Conservation (phyloP, 1,284 basidiomycete species). For the Malassezia nana region DNA sequence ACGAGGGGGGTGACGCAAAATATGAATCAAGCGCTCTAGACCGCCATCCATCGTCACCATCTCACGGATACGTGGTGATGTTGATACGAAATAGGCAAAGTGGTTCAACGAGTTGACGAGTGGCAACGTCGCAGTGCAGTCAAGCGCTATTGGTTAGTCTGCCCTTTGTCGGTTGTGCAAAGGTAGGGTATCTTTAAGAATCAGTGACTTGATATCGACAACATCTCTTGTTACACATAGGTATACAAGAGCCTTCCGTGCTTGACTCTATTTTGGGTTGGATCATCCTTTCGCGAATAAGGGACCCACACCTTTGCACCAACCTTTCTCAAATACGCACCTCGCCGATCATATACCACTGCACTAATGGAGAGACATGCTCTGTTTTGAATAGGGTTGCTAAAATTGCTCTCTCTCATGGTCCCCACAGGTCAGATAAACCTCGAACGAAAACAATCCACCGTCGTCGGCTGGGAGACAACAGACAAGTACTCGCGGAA, state of each 20-base stretch:
- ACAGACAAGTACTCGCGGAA: neutral
- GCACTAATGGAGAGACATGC: constrained; percentile 89
- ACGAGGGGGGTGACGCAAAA: constrained; percentile 50
- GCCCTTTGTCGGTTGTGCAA: neutral
- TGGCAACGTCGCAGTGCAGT: constrained; percentile 78
- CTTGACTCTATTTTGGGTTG: constrained; percentile 18
- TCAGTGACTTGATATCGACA: constrained; percentile 14
- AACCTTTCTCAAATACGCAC: constrained; percentile 53
- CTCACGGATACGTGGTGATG: constrained; percentile 91
- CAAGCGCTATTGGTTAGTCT: constrained; percentile 61
- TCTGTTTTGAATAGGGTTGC: constrained; percentile 85
- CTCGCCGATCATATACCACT: constrained; percentile 87
- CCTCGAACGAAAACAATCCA: neutral
- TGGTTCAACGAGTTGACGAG: constrained; percentile 94
- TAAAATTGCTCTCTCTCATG: constrained; percentile 96
- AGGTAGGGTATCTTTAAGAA: neutral
- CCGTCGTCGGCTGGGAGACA: neutral
- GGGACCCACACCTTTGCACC: neutral
- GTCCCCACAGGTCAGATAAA: neutral
- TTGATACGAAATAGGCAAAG: constrained; percentile 91
- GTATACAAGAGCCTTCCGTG: constrained; percentile 8
- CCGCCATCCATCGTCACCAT: constrained; percentile 97
- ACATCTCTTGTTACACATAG: neutral
- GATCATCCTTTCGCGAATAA: constrained; percentile 8
- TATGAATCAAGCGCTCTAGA: constrained; percentile 83